Evolutionary conservation across 768 basidiomycete species (phyloP), one percentile per base, ranked within the genome.

Genomic region (Amanita muscaria): DNA sequence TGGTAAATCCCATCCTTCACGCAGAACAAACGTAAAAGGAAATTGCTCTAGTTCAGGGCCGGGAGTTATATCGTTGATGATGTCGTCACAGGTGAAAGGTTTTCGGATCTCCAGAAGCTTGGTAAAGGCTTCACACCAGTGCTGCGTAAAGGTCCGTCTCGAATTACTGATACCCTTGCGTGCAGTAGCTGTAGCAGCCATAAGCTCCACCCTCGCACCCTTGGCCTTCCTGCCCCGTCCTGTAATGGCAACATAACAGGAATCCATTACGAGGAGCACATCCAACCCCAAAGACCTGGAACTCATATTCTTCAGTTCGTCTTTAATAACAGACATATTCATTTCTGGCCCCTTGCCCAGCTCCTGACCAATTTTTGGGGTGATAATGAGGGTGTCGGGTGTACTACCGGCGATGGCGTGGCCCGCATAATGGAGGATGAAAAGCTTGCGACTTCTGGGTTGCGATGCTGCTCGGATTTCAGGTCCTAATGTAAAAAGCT

Each of bases 91-190:
- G n/a, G n/a, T n/a, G n/a, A n/a, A n/a, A n/a, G n/a, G n/a, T n/a
- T n/a, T n/a, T n/a, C n/a, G n/a, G n/a, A n/a, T n/a, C 49, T 41
- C 23, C 49, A 47, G 33, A 50, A 42, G 49, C 40, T 30, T 47
- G 46, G 49, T 50, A 50, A 48, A 50, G 46, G 46, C 46, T 47
- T 50, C 40, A 33, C 40, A 50, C 49, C 49, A 50, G 49, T 50
- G 49, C 46, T 50, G 46, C 22, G 45, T 50, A 46, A 50, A 47
- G 30, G 46, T 50, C 32, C 3, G 41, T 47, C 46, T 46, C 24
- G 35, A 47, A 50, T 47, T 50, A 34, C 49, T 50, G 49, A 50
- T 41, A 50, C 45, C 49, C 35, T 50, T 47, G 46, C 33, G 21
- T 43, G 46, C 46, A 50, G n/a, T n/a, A n/a, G n/a, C n/a, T n/a